Base-by-base conservation (phyloP, 495 filamentous ascomycete genomes). In the Hyaloscypha finlandica region DNA sequence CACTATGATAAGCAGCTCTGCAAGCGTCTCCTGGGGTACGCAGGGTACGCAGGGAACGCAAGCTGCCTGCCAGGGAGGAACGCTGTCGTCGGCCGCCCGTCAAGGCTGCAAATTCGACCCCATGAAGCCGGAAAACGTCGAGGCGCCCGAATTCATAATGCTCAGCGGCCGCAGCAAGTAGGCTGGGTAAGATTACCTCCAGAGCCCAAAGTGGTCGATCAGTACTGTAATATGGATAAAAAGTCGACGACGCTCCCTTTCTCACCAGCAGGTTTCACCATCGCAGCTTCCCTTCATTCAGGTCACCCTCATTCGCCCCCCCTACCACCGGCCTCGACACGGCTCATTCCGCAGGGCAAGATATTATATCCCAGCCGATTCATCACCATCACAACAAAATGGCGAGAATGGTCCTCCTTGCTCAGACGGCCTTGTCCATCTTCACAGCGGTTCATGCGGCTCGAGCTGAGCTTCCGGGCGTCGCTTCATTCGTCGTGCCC, bases 401-500 rank as follows among this genome's bases (percentile, higher is more conserved):
- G 54, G 54, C 53, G 35, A 59, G 32, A 64, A 55, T 20, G 1
- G 30, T 55, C 20, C 20, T 55, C 22, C 14, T 25, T 6, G 19
- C 31, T 14, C 59, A 45, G 20, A 39, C 63, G 19, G 53, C 53
- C 20, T 35, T 59, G 14, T 39, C 55, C 19, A 19, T 59, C 33
- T 42, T 59, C 22, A 55, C 31, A 22, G 25, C 33, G 6, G 35
- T 12, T 37, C 35, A 12, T 25, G 25, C 25, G 12, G 65, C 35
- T 22, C 66, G 59, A 32, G 59, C 60, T 22, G 39, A 58, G 14
- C 32, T 69, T 4, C 70, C 70, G 11, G 83, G 82, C n/a, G 71
- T 69, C 19, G 67, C 79, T 6, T 80, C 78, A 4, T 88, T 79
- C 61, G 78, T 82, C 12, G 84, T 84, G 9, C 78, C 80, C 0